A percentile compares a stretch with the other conserved stretches of the same genome.
Conservation (phyloP, 2,329 filamentous ascomycete species). For the Venturia nashicola region DNA sequence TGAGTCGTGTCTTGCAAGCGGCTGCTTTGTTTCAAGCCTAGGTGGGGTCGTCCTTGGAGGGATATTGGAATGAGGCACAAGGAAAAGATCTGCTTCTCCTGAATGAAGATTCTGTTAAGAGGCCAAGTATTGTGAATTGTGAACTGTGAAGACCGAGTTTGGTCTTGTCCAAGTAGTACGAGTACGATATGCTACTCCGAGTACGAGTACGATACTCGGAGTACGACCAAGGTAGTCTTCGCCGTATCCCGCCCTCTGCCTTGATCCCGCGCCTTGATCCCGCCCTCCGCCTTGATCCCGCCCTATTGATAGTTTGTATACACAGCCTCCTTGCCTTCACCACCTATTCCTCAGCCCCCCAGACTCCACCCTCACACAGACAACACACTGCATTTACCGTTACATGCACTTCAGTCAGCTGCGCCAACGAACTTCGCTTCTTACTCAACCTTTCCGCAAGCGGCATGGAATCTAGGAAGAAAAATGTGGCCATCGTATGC, state of each 20-base stretch:
- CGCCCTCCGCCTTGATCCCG: not conserved
- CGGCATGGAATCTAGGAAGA: not conserved
- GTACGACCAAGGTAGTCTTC: no score
- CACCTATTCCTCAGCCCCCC: not conserved
- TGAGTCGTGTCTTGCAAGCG: not conserved
- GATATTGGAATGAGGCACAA: not conserved
- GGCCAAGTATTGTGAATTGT: no score
- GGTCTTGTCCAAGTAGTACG: not conserved
- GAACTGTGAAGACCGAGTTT: not conserved
- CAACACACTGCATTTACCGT: not conserved
- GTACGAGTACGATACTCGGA: no score
- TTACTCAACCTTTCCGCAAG: not conserved
- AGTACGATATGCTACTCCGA: no score
- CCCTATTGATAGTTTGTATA: not conserved
- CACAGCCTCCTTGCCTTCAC: not conserved
- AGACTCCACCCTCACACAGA: not conserved
- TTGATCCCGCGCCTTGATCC: no score
- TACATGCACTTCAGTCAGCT: not conserved
- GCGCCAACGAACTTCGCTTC: not conserved
- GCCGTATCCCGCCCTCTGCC: no score
- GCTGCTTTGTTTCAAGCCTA: not conserved
- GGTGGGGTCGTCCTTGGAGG: not conserved
- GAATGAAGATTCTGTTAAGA: no score
- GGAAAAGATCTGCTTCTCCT: not conserved
- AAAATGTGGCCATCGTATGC: slow-evolving; percentile 60